Percentiles rank a stretch among this genome's conserved stretches.
Evolutionary conservation across 2,329 filamentous ascomycete genomes (phyloP).

Genomic region (Colletotrichum truncatum): DNA sequence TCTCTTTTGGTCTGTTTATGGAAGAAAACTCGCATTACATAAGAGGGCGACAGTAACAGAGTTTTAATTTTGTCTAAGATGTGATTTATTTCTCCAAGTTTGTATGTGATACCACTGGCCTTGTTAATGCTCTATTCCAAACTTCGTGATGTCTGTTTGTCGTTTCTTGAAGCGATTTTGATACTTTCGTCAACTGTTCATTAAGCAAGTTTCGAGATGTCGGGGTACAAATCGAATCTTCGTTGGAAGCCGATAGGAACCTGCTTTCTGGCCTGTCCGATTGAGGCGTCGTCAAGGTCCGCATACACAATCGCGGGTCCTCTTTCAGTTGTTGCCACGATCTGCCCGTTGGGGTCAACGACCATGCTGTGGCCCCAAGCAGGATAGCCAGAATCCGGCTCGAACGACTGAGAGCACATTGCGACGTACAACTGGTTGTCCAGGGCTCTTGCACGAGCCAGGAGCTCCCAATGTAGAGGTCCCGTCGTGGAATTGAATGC

Average conservation of each 20-base stretch:
- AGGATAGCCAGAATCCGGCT: constrained; percentile 80
- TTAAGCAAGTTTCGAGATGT: constrained; percentile 70
- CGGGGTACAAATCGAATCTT: constrained; percentile 93
- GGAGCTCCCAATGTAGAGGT: constrained; percentile 87
- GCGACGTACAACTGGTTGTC: constrained; percentile 96
- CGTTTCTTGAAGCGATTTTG: no score
- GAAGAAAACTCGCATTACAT: no score
- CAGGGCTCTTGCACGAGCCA: constrained; percentile 82
- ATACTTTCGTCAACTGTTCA: background rate
- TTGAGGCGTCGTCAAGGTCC: constrained; percentile 72
- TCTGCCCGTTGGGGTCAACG: constrained; percentile 84
- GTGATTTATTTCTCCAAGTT: no score
- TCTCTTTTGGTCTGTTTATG: accelerated
- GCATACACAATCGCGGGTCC: constrained; percentile 78
- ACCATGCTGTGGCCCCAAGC: constrained; percentile 94
- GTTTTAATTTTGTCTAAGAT: no score
- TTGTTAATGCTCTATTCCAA: no score
- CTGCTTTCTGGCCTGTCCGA: constrained; percentile 79
- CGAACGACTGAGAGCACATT: constrained; percentile 88
- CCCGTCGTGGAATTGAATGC: constrained; percentile 97
- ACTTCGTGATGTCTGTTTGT: no score
- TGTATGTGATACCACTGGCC: no score
- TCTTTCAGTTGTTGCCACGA: constrained; percentile 82
- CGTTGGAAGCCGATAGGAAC: constrained; percentile 88
- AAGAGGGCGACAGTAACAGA: no score